Evolutionary conservation across 495 filamentous ascomycete genomes (phyloP), one percentile per base, ranked within the genome.

Genomic region (Podospora tetraspora): DNA sequence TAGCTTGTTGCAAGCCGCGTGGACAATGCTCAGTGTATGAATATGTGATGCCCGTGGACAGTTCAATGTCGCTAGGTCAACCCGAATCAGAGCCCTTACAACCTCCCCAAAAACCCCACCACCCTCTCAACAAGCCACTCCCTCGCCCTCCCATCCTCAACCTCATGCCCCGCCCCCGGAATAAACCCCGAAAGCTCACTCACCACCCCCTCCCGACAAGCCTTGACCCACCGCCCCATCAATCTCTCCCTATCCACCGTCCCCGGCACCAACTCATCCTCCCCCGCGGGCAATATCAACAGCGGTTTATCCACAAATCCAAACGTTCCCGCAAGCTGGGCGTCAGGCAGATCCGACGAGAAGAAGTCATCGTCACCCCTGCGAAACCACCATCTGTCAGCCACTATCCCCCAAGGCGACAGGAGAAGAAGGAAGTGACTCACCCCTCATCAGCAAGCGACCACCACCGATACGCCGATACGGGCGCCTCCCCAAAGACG

Each of bases 291-390:
- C 67, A 97, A 75, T 27, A 90, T 84, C 69, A 87, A 79, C 56
- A 94, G 63, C 12, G 88, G 83, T 30, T 83, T 86, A 37, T 81
- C 71, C 63, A 83, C 69, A 27, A 82, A 82, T 57, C 91, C 78
- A 84, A 95, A 97, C 27, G 84, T 91, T 58, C 79, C 72, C 59
- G 68, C 63, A 58, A 93, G 77, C 64, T 83, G 77, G 61, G 85
- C 77, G 61, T 91, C 88, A 0, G 77, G 74, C 59, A 96, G 79
- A 76, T 94, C 92, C 8, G 90, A 90, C 67, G 89, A 92, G 79
- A 97, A 99, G 70, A 91, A 90, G 76, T 98, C 95, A 78, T 99
- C 94, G 61, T 89, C 89, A 13, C 91, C 90, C 68, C 77, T 87
- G 72, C 21, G 27, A 10, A 27, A 4, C 25, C 5, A 4, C 25